Percentiles rank a stretch among this genome's conserved stretches.
phyloP scores from a whole-genome alignment of 2,329 filamentous ascomycete species.

The Claviceps spartinae region DNA sequence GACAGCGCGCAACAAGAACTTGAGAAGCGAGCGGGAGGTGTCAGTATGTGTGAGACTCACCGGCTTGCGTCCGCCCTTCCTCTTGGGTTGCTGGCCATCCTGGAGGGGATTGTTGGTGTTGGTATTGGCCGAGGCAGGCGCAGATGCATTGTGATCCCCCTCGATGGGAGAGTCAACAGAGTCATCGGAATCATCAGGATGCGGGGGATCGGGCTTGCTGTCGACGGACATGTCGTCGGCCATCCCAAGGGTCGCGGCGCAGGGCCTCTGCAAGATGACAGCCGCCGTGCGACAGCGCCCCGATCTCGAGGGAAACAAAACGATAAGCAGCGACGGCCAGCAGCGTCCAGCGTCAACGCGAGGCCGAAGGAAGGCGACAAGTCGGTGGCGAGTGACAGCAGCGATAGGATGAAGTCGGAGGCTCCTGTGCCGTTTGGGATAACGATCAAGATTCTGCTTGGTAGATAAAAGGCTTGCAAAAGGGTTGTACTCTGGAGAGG shows the following conservation, averaged over 20 bases:
- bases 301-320: conserved; percentile 18
- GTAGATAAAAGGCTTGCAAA: conserved; percentile 4
- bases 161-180: conserved; percentile 48
- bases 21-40: neutral
- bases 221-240: conserved; percentile 56
- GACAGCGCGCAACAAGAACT: neutral
- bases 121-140: conserved; percentile 13
- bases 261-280: conserved; percentile 16
- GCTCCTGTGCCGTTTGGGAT: conserved; percentile 4
- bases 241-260: conserved; percentile 37
- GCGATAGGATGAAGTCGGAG: conserved; percentile 6
- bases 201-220: conserved; percentile 22
- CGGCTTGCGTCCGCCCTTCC: conserved; percentile 94
- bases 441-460: conserved; percentile 7
- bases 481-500: neutral
- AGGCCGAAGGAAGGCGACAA: neutral
- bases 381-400: neutral
- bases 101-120: conserved; percentile 23
- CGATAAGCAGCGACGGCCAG: conserved; percentile 13
- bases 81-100: conserved; percentile 61
- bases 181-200: conserved; percentile 46
- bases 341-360: neutral
- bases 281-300: conserved; percentile 25
- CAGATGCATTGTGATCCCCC: conserved; percentile 29
- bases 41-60: conserved; percentile 43